Evolutionary conservation across 176 grass and related monocot genomes (phyloP), one percentile per base, ranked within the genome.

Genomic region (Lolium perenne): DNA sequence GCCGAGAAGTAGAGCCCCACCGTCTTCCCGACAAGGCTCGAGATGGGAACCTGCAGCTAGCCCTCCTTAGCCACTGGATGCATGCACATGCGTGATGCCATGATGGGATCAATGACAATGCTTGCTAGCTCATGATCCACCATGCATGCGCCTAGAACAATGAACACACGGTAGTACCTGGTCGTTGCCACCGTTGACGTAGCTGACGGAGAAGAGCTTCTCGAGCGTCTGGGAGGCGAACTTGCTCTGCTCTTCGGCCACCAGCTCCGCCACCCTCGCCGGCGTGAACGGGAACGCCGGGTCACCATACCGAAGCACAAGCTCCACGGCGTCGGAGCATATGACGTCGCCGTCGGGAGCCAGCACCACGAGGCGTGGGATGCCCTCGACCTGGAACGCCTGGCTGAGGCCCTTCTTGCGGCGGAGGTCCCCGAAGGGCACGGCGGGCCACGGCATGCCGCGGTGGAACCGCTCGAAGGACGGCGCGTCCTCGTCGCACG

Each of bases 201-300:
- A 84, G 63, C 51, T 18, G 61, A 89, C 38, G 47, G 87, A 84
- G 58, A 94, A 80, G n/a, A 91, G 65, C 81, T 82, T 91, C 81
- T 94, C 92, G 46, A 94, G 82, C 65, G 92, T 94, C 85, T 94
- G 92, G 35, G 89, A 87, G n/a, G 89, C 84, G 45, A 82, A 84
- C 74, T 94, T 89, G 35, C 54, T 81, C 71, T 61, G 78, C 10
- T 94, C 92, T 1, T 84, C 84, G 0, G 84, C 92, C 87, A 82
- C 87, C 71, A 94, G 87, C 55, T 94, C 89, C 3, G 89, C 84
- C 69, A 94, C 85, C 63, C 81, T 74, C 41, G 79, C 76, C 4
- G 87, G 51, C 20, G 92, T 89, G 81, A 94, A 94, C 6, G 89
- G 92, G 84, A 94, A 94, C 58, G 92, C 92, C 16, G 40, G 51